Conservation (phyloP, 192 early-diverging fungal genomes). For the Entomortierella chlamydospora region DNA sequence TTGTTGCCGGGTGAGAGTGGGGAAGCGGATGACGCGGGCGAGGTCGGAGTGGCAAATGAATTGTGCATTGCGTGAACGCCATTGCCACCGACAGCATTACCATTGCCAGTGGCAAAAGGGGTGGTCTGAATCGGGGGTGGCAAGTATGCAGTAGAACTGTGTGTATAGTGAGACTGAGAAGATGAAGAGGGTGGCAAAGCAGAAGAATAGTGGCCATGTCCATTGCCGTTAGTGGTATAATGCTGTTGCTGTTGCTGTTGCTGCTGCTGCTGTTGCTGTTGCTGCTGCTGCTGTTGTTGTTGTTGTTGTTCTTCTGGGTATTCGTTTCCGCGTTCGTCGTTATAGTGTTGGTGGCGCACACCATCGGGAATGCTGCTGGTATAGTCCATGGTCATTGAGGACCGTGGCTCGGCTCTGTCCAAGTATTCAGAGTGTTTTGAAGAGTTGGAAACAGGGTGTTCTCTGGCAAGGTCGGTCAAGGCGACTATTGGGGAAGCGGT, state of each 20-base stretch:
- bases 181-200: conserved; percentile 3
- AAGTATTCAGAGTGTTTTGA: conserved; percentile 37
- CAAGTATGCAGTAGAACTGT: conserved; percentile 17
- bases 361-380: neutral
- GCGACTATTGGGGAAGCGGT: conserved; percentile 20
- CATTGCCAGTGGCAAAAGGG: conserved; percentile 6
- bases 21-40: conserved; percentile 20
- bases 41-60: conserved; percentile 30
- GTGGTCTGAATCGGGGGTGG: conserved; percentile 38
- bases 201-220: conserved; percentile 15
- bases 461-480: conserved; percentile 18
- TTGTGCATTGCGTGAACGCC: conserved; percentile 14
- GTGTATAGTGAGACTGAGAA: conserved; percentile 11
- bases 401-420: conserved; percentile 43
- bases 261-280: too few species aligned
- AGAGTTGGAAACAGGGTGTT: conserved; percentile 32
- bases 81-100: neutral
- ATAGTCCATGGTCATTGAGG: conserved; percentile 25
- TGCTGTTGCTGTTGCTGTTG: too few species aligned
- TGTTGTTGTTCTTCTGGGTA: too few species aligned
- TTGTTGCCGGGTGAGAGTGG: conserved; percentile 5
- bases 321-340: too few species aligned
- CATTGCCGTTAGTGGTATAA: conserved; percentile 4
- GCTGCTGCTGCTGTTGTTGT: too few species aligned
- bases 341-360: too few species aligned